phyloP scores from a whole-genome alignment of 176 grass and related monocot genomes.

The Carex kokanica region DNA sequence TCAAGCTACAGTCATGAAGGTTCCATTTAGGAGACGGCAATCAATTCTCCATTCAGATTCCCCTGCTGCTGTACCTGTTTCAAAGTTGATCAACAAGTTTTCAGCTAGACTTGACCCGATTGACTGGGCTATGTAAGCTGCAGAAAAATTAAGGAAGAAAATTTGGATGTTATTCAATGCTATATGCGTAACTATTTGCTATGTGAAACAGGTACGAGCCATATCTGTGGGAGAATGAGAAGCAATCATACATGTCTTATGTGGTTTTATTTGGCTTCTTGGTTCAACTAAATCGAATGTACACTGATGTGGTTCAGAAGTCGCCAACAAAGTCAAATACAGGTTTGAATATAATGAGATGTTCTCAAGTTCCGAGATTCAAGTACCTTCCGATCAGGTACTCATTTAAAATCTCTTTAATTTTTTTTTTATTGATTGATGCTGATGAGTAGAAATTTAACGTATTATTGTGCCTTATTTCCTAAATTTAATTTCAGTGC shows the following conservation, averaged over 20 bases:
- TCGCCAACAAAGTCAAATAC: constrained; percentile 93
- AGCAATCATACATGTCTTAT: constrained; percentile 97
- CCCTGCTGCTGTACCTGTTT: constrained; percentile 56
- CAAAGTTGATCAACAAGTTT: constrained; percentile 61
- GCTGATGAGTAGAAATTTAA: constrained; percentile 17
- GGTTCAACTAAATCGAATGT: constrained; percentile 91
- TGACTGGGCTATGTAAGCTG: constrained; percentile 98
- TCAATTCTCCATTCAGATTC: constrained; percentile 47
- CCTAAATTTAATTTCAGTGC: constrained; percentile 54
- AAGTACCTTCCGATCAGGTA: constrained; percentile 99
- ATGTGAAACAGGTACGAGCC: constrained; percentile 79
- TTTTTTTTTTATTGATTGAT: neutral
- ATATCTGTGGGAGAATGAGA: constrained; percentile 99
- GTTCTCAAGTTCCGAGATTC: constrained; percentile 92
- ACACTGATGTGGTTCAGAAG: constrained; percentile 71
- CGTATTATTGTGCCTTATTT: neutral
- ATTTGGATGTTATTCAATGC: constrained; percentile 1
- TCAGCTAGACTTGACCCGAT: constrained; percentile 91
- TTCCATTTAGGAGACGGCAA: constrained; percentile 76
- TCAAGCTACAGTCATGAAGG: constrained; percentile 36
- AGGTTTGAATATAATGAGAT: constrained; percentile 94
- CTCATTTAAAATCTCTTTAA: constrained; percentile 11
- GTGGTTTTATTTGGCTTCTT: constrained; percentile 95
- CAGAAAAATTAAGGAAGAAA: constrained; percentile 6
- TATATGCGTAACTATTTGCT: constrained; percentile 21